phyloP scores from a whole-genome alignment of 225 moss, liverwort and hornwort genomes.

The Takakia lepidozioides region DNA sequence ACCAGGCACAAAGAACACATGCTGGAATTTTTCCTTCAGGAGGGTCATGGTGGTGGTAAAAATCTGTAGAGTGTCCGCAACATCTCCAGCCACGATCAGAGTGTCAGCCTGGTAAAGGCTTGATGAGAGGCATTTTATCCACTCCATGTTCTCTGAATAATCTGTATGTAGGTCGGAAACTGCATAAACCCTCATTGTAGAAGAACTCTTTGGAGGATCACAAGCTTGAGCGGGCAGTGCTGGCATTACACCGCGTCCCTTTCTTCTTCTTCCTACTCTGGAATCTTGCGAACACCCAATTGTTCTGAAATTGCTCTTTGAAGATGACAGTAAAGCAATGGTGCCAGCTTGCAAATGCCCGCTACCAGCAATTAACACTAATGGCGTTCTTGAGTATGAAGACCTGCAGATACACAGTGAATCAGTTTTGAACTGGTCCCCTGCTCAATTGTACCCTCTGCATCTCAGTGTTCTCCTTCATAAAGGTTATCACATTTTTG shows the following conservation, averaged over 20 bases:
- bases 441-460: too few relatives aligned
- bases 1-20: conserved; percentile 81
- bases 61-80: conserved; percentile 56
- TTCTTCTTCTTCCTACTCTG: conserved; percentile 19
- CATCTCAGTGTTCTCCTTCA: too few relatives aligned
- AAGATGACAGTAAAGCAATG: too few relatives aligned
- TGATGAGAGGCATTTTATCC: conserved; percentile 58
- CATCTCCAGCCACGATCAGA: conserved; percentile 82
- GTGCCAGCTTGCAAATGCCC: too few relatives aligned
- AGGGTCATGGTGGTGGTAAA: conserved; percentile 53
- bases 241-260: conserved; percentile 40
- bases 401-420: too few relatives aligned
- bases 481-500: too few relatives aligned
- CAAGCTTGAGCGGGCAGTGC: conserved; percentile 27
- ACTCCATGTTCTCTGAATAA: conserved; percentile 65
- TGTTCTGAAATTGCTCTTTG: too few relatives aligned
- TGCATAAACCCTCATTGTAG: conserved; percentile 62
- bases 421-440: too few relatives aligned
- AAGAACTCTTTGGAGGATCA: conserved; percentile 15
- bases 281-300: conserved; percentile 14
- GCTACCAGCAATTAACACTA: too few relatives aligned
- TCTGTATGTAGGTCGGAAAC: conserved; percentile 89
- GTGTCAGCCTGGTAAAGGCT: conserved; percentile 41
- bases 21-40: conserved; percentile 56
- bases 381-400: too few relatives aligned